phyloP scores from a whole-genome alignment of 441 rosid genomes.

The Euphorbia corollata region DNA sequence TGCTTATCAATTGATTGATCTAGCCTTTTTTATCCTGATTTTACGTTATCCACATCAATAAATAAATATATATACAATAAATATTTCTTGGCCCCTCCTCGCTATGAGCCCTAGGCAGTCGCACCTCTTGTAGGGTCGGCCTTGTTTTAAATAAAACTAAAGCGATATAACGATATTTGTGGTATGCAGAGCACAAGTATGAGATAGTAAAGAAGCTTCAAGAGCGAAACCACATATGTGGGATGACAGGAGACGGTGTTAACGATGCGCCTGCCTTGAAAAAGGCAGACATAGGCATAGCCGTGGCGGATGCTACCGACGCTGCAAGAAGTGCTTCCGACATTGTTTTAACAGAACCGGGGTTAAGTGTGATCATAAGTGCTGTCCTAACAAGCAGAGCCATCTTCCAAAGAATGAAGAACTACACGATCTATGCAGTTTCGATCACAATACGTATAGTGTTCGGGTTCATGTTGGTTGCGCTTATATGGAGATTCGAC shows the following conservation, averaged over 20 bases:
- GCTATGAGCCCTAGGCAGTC: too few relatives aligned
- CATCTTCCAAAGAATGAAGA: slow-evolving; percentile 96
- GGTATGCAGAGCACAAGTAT: slow-evolving; percentile 69
- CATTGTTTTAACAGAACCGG: slow-evolving; percentile 86
- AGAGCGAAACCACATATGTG: slow-evolving; percentile 75
- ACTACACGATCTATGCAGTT: slow-evolving; percentile 93
- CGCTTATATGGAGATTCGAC: slow-evolving; percentile 82
- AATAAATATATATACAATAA: too few relatives aligned
- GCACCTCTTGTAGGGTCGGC: too few relatives aligned
- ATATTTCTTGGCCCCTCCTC: too few relatives aligned
- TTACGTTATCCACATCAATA: too few relatives aligned
- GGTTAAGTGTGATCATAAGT: slow-evolving; percentile 73
- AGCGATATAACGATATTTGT: background rate
- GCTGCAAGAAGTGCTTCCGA: slow-evolving; percentile 87
- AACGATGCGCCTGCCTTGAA: slow-evolving; percentile 89
- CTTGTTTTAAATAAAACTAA: too few relatives aligned
- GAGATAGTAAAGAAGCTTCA: slow-evolving; percentile 86
- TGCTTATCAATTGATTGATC: too few relatives aligned
- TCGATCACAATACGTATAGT: slow-evolving; percentile 92
- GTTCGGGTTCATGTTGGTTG: slow-evolving; percentile 75
- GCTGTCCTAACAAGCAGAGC: slow-evolving; percentile 90
- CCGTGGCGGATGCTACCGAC: slow-evolving; percentile 89
- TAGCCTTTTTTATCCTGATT: too few relatives aligned
- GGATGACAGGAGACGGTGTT: slow-evolving; percentile 96
- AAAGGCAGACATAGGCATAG: slow-evolving; percentile 86